Base-by-base conservation (phyloP, 495 filamentous ascomycete species). In the Neurospora intermedia region DNA sequence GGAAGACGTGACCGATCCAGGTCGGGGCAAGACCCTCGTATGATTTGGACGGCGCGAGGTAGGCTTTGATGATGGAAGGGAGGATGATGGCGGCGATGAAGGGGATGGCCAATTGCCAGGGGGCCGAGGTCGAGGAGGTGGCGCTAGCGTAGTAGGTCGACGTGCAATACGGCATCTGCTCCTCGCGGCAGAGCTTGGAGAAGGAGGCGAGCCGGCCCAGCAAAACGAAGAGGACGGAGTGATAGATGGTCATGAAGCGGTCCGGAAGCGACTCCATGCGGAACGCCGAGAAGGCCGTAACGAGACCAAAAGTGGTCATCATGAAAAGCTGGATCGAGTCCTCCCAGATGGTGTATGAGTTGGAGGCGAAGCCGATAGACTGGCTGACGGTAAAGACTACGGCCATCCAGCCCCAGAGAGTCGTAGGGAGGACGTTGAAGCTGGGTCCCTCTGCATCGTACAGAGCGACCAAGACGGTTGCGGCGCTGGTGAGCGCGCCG, bases 271-370 rank as follows among this genome's bases (percentile, higher is more conserved):
- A 82, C 42, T 88, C 85, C 74, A 91, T 88, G 35, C 92, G 88
- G 76, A 95, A 87, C 10, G 94, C 94, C 6, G 91, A 89, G 5
- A 92, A 78, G n/a, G 92, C 86, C 42, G 89, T 87, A 45, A 89
- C 83, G 27, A 93, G 81, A 39, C 93, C 95, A 81, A 98, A 98
- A 0, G 94, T 96, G 4, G 88, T 87, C 71, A 98, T 88, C 84
- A 98, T 94, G 83, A 95, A 96, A 3, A 94, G 83, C n/a, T 97
- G 85, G 66, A 97, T 97, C 20, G 94, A 92, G 76, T 98, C 96
- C 83, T 99, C 96, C 96, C 96, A 98, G 74, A 99, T 97, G 6
- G 95, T 98, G 82, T 94, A 99, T 2, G 96, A 98, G 79, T 98
- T 99, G 6, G 96, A 95, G 0, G 94, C 96, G 81, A 98, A 98